Conservation (phyloP, 2,329 filamentous ascomycete species). For the Magnaporthiopsis poae region DNA sequence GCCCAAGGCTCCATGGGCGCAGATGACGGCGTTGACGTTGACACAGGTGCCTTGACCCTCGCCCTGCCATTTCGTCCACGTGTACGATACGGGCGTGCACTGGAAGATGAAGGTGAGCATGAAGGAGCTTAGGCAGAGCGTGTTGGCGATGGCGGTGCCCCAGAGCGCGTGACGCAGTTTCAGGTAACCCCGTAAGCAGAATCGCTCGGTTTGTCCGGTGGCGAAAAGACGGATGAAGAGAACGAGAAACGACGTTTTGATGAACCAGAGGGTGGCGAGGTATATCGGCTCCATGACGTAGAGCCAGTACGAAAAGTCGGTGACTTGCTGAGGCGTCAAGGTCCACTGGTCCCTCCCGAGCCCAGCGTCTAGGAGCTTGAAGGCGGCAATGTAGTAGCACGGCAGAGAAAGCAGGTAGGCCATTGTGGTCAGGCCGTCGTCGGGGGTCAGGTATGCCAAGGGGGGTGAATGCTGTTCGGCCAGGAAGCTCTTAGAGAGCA, state of each 20-base stretch:
- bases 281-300: constrained; percentile 34
- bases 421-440: constrained; percentile 25
- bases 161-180: constrained; percentile 30
- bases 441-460: constrained; percentile 19
- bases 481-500: constrained; percentile 23
- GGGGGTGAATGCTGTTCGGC: constrained; percentile 13
- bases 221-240: constrained; percentile 49
- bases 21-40: constrained; percentile 37
- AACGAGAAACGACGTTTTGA: constrained; percentile 42
- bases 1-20: constrained; percentile 40
- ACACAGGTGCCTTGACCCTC: constrained; percentile 37
- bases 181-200: not conserved
- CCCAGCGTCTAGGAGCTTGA: constrained; percentile 28
- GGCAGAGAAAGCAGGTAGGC: constrained; percentile 20
- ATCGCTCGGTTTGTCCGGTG: constrained; percentile 5
- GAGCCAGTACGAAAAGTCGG: constrained; percentile 31
- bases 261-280: constrained; percentile 33
- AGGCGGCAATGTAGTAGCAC: constrained; percentile 21
- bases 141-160: constrained; percentile 30
- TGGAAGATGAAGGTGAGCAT: constrained; percentile 36
- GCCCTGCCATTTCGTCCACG: constrained; percentile 45
- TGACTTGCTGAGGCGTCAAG: constrained; percentile 29
- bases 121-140: constrained; percentile 31
- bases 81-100: constrained; percentile 39
- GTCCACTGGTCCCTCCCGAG: constrained; percentile 47